A percentile compares a stretch with the other conserved stretches of the same genome.
Evolutionary conservation across 2,329 filamentous ascomycete genomes (phyloP).

Genomic region (Pestalotiopsis fici): DNA sequence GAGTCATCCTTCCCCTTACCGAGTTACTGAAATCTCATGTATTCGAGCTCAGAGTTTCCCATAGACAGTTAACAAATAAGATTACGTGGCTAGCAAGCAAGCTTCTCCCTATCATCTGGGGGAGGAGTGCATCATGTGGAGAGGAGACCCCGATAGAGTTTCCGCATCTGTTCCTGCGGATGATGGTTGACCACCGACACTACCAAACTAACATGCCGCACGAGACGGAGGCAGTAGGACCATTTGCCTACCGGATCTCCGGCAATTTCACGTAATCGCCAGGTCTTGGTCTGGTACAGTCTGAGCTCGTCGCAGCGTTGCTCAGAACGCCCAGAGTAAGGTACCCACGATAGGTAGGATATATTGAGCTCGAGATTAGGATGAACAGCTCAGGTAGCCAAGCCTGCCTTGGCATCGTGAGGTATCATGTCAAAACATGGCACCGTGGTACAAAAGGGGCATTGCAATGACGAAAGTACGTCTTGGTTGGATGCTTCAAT

Average conservation of each 20-base stretch:
- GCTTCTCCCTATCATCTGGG: not conserved
- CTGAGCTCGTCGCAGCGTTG: not conserved
- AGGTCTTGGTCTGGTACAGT: not conserved
- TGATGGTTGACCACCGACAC: not conserved
- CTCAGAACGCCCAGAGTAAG: not conserved
- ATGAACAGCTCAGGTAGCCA: not conserved
- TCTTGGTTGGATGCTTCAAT: not conserved
- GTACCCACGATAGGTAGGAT: not conserved
- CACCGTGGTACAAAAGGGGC: not conserved
- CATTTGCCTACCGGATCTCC: not conserved
- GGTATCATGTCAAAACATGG: not conserved
- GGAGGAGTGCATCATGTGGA: not conserved
- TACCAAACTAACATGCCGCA: not conserved
- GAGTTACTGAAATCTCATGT: not conserved
- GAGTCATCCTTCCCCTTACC: not conserved
- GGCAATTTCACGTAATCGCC: not conserved
- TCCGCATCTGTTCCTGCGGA: not conserved
- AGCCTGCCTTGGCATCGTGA: not conserved
- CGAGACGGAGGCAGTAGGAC: not conserved
- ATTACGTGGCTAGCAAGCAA: not conserved
- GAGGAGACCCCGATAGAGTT: not conserved
- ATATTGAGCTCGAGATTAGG: conserved; percentile 4
- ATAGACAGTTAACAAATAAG: not conserved
- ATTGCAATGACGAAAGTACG: not conserved
- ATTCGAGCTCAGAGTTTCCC: no score